Evolutionary conservation across 305 asterid species (phyloP).

Genomic region (Fraxinus baroniana): DNA sequence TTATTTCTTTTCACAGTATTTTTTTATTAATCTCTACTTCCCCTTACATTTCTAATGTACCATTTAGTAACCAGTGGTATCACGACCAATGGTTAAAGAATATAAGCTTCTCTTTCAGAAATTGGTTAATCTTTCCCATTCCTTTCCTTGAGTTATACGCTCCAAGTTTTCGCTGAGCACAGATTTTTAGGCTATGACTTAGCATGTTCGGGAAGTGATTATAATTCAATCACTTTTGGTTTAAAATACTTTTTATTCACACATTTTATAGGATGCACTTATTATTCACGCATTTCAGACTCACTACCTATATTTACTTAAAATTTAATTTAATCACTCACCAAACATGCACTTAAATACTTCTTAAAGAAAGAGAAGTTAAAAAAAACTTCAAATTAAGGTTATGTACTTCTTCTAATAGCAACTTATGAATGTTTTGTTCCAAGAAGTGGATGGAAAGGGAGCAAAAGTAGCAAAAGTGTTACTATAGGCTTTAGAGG

Average conservation of each 20-base stretch:
- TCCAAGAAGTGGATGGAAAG: not conserved
- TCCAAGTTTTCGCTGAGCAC: not conserved
- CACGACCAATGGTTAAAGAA: not conserved
- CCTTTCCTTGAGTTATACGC: not conserved
- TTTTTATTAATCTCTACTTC: not conserved
- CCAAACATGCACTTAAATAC: not conserved
- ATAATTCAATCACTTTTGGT: not conserved
- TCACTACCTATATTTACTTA: not conserved
- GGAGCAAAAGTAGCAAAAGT: not conserved
- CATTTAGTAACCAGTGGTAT: not conserved
- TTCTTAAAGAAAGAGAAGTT: not conserved
- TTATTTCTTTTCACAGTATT: not conserved
- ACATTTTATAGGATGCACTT: not conserved
- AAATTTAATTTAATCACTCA: not conserved
- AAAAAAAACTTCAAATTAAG: not conserved
- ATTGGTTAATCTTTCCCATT: not conserved
- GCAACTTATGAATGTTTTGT: not conserved
- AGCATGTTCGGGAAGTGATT: not conserved
- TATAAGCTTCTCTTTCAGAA: not conserved
- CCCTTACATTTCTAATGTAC: not conserved
- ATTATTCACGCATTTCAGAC: not conserved
- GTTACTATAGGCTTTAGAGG: not conserved
- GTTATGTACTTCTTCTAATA: not conserved
- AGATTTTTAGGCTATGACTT: not conserved
- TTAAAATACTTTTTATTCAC: not conserved